Conservation (phyloP, 2,329 filamentous ascomycete genomes). For the Aspergillus pseudoterreus region DNA sequence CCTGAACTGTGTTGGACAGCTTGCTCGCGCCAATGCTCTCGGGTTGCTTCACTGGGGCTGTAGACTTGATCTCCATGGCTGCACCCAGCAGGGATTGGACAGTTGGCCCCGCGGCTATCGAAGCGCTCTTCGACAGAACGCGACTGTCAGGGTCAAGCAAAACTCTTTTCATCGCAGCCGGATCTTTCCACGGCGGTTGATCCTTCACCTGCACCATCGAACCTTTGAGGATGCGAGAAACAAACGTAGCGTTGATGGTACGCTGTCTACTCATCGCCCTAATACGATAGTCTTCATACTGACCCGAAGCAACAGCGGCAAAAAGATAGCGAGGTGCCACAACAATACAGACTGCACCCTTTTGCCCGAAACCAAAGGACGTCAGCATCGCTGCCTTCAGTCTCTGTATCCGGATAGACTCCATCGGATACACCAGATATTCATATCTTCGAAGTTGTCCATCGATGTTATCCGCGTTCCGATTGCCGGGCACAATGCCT, state of each 20-base stretch:
- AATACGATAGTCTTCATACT: constrained; percentile 13
- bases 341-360: constrained; percentile 37
- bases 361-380: constrained; percentile 47
- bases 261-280: constrained; percentile 9
- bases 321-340: constrained; percentile 37
- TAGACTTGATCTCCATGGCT: no score
- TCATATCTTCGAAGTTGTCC: constrained; percentile 22
- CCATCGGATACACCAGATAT: constrained; percentile 33
- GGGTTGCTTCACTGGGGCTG: background rate
- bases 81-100: background rate
- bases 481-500: constrained; percentile 88
- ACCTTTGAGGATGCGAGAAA: constrained; percentile 11
- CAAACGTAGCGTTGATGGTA: constrained; percentile 6
- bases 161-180: constrained; percentile 9
- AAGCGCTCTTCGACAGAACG: background rate
- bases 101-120: background rate
- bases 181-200: constrained; percentile 12
- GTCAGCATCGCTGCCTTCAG: constrained; percentile 39
- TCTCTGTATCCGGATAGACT: constrained; percentile 16
- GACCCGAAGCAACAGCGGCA: constrained; percentile 18
- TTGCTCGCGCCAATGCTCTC: background rate
- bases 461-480: constrained; percentile 94
- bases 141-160: constrained; percentile 14
- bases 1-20: constrained; percentile 6
- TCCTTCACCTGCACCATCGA: constrained; percentile 15